Conservation (phyloP, 116 monocot species). For the Trichopus zeylanicus region DNA sequence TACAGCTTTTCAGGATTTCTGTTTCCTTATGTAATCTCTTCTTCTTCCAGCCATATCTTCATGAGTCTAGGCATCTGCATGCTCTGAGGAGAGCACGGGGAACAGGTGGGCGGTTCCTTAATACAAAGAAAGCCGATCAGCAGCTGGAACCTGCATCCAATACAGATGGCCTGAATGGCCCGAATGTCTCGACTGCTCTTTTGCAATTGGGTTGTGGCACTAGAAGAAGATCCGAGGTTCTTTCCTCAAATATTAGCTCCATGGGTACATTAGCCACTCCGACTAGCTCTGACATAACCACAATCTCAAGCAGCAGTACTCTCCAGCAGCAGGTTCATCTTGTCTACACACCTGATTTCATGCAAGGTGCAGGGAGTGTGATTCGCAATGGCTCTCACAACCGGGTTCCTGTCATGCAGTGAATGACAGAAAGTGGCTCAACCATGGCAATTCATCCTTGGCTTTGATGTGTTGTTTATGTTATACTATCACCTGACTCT, state of each 20-base stretch:
- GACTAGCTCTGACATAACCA: slow-evolving; percentile 5
- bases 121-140: slow-evolving; percentile 41
- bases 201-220: slow-evolving; percentile 19
- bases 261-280: slow-evolving; percentile 1
- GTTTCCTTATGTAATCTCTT: not conserved
- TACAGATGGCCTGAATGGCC: not conserved
- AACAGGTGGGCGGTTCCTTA: slow-evolving; percentile 73
- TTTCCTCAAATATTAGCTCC: slow-evolving; percentile 7
- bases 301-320: slow-evolving; percentile 11
- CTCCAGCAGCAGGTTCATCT: slow-evolving; percentile 20
- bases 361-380: slow-evolving; percentile 5
- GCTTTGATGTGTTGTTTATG: slow-evolving; percentile 14
- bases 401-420: slow-evolving; percentile 34
- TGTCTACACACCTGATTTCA: slow-evolving; percentile 23
- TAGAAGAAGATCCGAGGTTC: slow-evolving; percentile 3
- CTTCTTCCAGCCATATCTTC: slow-evolving; percentile 62
- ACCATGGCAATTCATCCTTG: slow-evolving; percentile 58
- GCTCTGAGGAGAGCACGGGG: slow-evolving; percentile 75
- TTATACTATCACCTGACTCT: not conserved
- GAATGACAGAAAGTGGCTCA: not conserved
- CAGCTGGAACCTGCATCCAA: not conserved
- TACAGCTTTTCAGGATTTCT: not conserved
- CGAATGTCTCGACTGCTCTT: not conserved
- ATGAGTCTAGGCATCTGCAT: slow-evolving; percentile 73
- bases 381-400: slow-evolving; percentile 14